Evolutionary conservation across 768 basidiomycete species (phyloP), one percentile per base, ranked within the genome.

Genomic region (Boletales sp.): DNA sequence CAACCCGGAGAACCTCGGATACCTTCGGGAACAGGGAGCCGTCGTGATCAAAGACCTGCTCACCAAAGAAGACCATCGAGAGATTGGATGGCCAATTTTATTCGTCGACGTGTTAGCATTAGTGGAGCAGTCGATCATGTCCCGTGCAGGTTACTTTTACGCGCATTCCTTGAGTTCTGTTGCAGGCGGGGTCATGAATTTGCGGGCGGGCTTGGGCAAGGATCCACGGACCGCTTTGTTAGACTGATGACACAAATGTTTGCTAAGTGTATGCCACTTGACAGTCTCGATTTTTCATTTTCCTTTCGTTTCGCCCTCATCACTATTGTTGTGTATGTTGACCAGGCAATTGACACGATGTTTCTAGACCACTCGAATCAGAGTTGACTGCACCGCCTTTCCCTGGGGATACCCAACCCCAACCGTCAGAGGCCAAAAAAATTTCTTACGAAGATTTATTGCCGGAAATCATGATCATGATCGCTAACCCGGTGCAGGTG

Each of bases 61-160:
- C 40, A 75, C 74, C 2, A 53, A 61, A 15, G 70, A 74, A 27
- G 76, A 77, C 49, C 63, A 66, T 2, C 63, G 64, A 8, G 56
- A 52, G 24, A 65, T 69, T 31, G 74, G 73, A 9, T 78, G 76
- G 76, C 58, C 68, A 14, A 53, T 77, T 44, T 52, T 78, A 47
- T n/a, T 77, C 50, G 72, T 72, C 35, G 76, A 76, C 47, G 66
- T 78, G 21, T 53, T 72, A 19, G 73, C 69, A 10, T 53, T 76
- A 31, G 64, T 76, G 30, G 75, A 76, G 48, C 76, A 78, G 58
- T 60, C 67, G 24, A 45, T 69, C 47, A 55, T 76, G 51, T 53
- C 68, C 0, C 66, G 59, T 15, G 59, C 68, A 12, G 65, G 61
- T 0, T 77, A 66, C 50, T 77, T 77, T 48, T 76, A 74, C 15